Percentiles rank a stretch among this genome's conserved stretches.
Evolutionary conservation across 2,329 filamentous ascomycete genomes (phyloP).

Genomic region (Sporothrix dimorphospora): DNA sequence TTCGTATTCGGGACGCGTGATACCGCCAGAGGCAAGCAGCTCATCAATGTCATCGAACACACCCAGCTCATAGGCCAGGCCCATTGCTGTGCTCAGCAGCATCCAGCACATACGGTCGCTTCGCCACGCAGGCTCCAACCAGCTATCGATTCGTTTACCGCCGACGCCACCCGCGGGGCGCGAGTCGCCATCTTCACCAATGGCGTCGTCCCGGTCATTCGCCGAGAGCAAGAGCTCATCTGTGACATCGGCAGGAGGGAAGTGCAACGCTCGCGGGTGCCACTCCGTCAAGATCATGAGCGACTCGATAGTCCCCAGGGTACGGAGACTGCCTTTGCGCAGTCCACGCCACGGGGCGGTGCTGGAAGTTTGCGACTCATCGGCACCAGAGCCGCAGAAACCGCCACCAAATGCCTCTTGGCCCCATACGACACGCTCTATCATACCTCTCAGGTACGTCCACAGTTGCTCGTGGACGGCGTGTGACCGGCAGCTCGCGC

Average conservation of each 20-base stretch:
- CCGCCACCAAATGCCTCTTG: constrained; percentile 94
- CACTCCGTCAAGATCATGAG: constrained; percentile 94
- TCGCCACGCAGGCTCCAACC: constrained; percentile 94
- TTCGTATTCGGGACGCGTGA: constrained; percentile 67
- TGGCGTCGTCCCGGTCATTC: constrained; percentile 54
- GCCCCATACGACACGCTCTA: constrained; percentile 91
- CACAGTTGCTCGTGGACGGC: constrained; percentile 95
- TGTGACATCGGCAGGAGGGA: constrained; percentile 78
- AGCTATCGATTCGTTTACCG: constrained; percentile 86
- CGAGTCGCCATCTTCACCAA: constrained; percentile 46
- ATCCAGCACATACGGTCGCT: constrained; percentile 98
- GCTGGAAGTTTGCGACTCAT: constrained; percentile 65
- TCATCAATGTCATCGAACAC: constrained; percentile 92
- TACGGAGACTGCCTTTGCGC: constrained; percentile 78
- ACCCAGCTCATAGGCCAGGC: constrained; percentile 88
- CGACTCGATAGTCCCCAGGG: constrained; percentile 91
- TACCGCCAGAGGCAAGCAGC: constrained; percentile 60
- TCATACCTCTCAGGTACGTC: constrained; percentile 93
- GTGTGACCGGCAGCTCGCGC: constrained; percentile 80
- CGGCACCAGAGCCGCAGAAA: constrained; percentile 73
- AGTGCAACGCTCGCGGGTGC: constrained; percentile 93
- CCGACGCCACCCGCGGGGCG: constrained; percentile 73
- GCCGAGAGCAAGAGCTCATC: constrained; percentile 69
- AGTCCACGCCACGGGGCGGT: constrained; percentile 72
- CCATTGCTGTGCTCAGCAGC: constrained; percentile 87